phyloP scores from a whole-genome alignment of 768 basidiomycete species.

The Podaxis sp. region DNA sequence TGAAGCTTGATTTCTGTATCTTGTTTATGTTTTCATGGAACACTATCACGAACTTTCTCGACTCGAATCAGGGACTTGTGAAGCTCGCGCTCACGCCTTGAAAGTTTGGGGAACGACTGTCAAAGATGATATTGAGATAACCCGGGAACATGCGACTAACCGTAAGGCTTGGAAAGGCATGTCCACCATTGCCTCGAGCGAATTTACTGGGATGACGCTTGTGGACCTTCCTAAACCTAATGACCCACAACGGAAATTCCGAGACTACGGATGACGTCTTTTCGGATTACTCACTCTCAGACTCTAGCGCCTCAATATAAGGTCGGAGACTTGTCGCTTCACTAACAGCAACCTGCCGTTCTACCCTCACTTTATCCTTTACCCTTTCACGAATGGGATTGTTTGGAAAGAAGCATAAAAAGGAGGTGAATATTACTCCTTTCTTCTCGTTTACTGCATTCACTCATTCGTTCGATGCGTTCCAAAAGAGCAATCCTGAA shows the following conservation, averaged over 20 bases:
- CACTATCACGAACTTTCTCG: not conserved
- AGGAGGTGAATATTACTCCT: slow-evolving; percentile 1
- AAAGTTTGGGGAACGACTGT: too few species aligned
- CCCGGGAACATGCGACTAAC: too few species aligned
- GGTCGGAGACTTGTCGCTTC: not conserved
- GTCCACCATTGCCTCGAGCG: too few species aligned
- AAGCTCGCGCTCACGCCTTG: too few species aligned
- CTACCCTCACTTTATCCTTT: not conserved
- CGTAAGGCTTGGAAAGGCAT: too few species aligned
- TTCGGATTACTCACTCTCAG: not conserved
- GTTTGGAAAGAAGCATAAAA: slow-evolving; percentile 6
- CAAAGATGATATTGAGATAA: too few species aligned
- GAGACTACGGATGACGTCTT: slow-evolving; percentile 4
- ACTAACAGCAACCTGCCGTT: not conserved
- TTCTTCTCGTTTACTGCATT: not conserved
- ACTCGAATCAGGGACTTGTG: too few species aligned
- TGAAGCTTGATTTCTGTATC: not conserved
- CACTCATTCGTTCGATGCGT: not conserved
- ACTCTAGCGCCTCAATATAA: not conserved
- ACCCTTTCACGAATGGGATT: not conserved
- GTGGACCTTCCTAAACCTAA: slow-evolving; percentile 7
- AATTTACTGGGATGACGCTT: not conserved
- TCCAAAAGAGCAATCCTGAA: not conserved
- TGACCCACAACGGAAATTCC: not conserved
- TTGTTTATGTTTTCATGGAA: not conserved